Conservation (phyloP, 768 basidiomycete species). For the Lactarius trivialis region DNA sequence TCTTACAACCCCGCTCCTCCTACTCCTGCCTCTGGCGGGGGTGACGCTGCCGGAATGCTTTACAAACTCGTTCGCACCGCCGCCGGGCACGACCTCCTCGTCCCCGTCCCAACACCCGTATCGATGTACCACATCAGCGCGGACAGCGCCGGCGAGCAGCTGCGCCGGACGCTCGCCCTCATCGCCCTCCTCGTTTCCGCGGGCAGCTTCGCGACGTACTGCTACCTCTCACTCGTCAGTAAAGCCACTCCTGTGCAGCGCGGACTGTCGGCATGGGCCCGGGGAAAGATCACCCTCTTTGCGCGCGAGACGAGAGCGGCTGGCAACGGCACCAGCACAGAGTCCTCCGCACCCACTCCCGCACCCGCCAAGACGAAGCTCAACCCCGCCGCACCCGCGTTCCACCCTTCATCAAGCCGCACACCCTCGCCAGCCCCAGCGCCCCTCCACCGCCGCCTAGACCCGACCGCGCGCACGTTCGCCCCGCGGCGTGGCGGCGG, state of each 20-base stretch:
- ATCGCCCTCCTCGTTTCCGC: background rate
- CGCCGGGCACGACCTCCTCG: conserved; percentile 3
- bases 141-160: background rate
- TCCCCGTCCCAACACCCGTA: background rate
- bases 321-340: background rate
- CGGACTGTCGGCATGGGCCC: background rate
- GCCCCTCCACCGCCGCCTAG: background rate
- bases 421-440: background rate
- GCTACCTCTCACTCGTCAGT: background rate
- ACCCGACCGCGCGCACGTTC: conserved; percentile 10
- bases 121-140: background rate
- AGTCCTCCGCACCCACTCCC: background rate
- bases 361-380: background rate
- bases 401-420: too few species aligned
- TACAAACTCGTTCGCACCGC: conserved; percentile 7
- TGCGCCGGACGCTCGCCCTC: background rate
- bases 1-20: background rate
- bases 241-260: background rate
- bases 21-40: background rate
- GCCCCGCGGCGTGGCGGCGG: conserved; percentile 5
- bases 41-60: background rate
- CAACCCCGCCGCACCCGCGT: conserved; percentile 2
- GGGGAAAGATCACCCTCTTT: background rate
- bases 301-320: background rate
- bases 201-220: background rate